These are phyloP conservation scores for Vicia faba DNA, from an alignment of 306 rosid genomes.

Conservation along the genomic window DNA sequence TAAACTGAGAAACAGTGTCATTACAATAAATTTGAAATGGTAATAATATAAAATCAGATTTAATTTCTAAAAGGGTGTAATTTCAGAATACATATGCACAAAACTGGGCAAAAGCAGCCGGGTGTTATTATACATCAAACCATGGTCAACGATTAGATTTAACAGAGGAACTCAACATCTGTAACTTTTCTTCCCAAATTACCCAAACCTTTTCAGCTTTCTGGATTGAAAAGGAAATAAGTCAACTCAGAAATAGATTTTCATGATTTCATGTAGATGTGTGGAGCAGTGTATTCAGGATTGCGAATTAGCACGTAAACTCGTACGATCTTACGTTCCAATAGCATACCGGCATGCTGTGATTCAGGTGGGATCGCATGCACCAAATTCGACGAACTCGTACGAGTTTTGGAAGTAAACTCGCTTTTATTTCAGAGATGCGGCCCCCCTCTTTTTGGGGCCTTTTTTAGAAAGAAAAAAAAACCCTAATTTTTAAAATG, in stretches of 20 bases:
- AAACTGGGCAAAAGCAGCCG: slow-evolving; percentile 5
- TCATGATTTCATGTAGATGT: neutral
- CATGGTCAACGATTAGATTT: slow-evolving; percentile 22
- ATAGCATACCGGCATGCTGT: no score
- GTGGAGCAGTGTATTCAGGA: no score
- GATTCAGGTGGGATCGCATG: no score
- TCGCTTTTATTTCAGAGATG: no score
- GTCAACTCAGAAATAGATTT: slow-evolving; percentile 10
- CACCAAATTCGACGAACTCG: no score
- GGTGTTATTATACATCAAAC: slow-evolving; percentile 23
- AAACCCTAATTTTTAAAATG: no score
- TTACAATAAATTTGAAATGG: neutral
- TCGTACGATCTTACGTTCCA: no score
- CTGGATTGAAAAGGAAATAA: slow-evolving; percentile 23
- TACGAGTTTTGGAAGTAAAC: no score
- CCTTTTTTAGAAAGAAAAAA: no score
- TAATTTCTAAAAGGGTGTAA: slow-evolving; percentile 26
- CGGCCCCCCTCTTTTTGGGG: no score
- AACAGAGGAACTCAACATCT: slow-evolving; percentile 4
- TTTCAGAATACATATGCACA: slow-evolving; percentile 5
- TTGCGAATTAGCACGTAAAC: no score
- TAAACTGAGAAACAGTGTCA: slow-evolving; percentile 1
- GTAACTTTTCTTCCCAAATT: slow-evolving; percentile 11
- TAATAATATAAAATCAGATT: slow-evolving; percentile 9
- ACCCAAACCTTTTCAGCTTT: slow-evolving; percentile 21